Evolutionary conservation across 2,329 filamentous ascomycete genomes (phyloP).

Genomic region (Zymoseptoria pseudotritici): DNA sequence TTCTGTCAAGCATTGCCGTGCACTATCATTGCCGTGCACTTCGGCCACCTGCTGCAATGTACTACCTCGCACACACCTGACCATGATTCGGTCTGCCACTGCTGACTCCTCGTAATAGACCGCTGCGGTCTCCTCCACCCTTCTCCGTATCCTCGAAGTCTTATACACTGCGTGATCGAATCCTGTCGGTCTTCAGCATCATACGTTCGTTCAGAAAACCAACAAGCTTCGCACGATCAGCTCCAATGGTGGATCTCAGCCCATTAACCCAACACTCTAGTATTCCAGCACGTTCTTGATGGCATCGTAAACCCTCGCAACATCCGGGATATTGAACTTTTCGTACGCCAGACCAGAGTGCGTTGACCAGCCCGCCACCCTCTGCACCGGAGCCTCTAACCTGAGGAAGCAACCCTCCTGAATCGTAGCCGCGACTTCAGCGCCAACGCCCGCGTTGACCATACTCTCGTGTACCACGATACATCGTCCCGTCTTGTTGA

Average conservation of each 20-base stretch:
- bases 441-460: constrained; percentile 82
- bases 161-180: too few relatives aligned
- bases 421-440: constrained; percentile 80
- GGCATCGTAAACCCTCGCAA: constrained; percentile 57
- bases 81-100: too few relatives aligned
- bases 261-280: constrained; percentile 14
- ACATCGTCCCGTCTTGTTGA: constrained; percentile 76
- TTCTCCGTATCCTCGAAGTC: too few relatives aligned
- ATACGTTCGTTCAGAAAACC: background rate
- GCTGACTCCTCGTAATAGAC: too few relatives aligned
- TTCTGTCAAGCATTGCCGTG: too few relatives aligned
- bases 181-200: too few relatives aligned
- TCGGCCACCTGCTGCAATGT: too few relatives aligned
- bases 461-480: constrained; percentile 89
- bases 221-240: background rate
- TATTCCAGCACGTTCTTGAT: constrained; percentile 43
- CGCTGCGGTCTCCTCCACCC: too few relatives aligned
- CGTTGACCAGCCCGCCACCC: constrained; percentile 84
- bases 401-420: constrained; percentile 80
- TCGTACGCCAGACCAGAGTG: constrained; percentile 76
- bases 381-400: constrained; percentile 75
- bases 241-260: background rate
- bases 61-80: too few relatives aligned
- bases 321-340: constrained; percentile 65
- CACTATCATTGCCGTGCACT: too few relatives aligned